These are phyloP conservation scores for Phytomonas serpens DNA, from an alignment of 208 protist genomes.

Conservation along the genomic window DNA sequence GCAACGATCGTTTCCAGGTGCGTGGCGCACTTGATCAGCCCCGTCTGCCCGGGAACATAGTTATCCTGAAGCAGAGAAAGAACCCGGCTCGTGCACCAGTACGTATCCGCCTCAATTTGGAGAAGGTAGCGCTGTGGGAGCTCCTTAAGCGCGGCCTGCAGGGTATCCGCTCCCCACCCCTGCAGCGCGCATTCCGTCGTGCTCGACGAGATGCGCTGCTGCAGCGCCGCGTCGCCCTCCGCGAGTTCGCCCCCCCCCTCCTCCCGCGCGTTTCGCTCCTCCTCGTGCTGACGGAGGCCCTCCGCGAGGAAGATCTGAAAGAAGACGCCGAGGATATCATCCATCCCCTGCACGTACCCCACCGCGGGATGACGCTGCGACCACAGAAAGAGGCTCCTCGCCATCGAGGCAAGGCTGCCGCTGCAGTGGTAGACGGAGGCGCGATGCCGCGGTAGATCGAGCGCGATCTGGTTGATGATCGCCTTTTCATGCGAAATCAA, in stretches of 20 bases:
- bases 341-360: conserved; percentile 95
- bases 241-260: neutral
- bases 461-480: conserved; percentile 59
- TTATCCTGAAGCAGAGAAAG: conserved; percentile 87
- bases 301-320: conserved; percentile 85
- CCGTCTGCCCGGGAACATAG: conserved; percentile 85
- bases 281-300: conserved; percentile 27
- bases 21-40: conserved; percentile 56
- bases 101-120: conserved; percentile 90
- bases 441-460: conserved; percentile 71
- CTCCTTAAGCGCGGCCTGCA: conserved; percentile 19
- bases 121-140: conserved; percentile 18
- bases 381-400: conserved; percentile 91
- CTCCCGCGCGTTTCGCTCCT: conserved; percentile 2
- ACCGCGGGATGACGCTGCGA: conserved; percentile 89
- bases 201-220: neutral
- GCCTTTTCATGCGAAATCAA: conserved; percentile 43
- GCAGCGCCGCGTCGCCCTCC: neutral
- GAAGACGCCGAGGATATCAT: conserved; percentile 91
- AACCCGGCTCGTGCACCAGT: conserved; percentile 81
- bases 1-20: conserved; percentile 53
- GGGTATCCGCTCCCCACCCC: conserved; percentile 7
- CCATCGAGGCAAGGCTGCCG: conserved; percentile 40
- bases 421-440: conserved; percentile 46
- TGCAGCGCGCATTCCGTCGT: neutral